phyloP scores from a whole-genome alignment of 75 land plant species.

The Cunninghamia lanceolata region DNA sequence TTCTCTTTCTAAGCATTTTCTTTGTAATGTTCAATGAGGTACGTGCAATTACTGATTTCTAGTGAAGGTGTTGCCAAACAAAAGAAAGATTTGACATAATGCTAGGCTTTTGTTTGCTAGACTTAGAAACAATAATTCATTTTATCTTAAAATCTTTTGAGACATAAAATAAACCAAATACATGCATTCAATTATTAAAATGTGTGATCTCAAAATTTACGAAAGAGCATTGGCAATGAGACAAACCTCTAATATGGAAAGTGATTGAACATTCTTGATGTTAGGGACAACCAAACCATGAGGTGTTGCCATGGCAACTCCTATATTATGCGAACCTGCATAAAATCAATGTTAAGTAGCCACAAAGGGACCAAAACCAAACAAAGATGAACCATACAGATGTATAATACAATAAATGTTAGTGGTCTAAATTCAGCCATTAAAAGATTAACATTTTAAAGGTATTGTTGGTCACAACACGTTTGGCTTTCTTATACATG shows the following conservation, averaged over 20 bases:
- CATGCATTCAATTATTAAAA: neutral
- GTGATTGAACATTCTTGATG: constrained; percentile 88
- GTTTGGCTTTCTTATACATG: neutral
- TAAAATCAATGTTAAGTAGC: neutral
- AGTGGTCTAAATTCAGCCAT: neutral
- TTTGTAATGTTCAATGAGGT: neutral
- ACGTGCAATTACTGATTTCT: neutral
- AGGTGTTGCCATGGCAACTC: constrained; percentile 93
- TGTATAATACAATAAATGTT: neutral
- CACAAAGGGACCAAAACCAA: constrained; percentile 1
- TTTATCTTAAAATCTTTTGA: neutral
- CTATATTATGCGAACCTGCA: constrained; percentile 90
- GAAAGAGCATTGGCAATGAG: neutral
- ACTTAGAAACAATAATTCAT: neutral
- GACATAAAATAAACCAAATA: neutral
- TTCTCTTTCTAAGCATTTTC: neutral
- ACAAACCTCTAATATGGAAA: constrained; percentile 83
- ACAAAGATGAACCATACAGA: neutral
- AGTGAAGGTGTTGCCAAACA: neutral
- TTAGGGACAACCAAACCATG: constrained; percentile 94
- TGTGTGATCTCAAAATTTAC: neutral
- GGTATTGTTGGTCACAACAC: neutral
- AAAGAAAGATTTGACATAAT: neutral
- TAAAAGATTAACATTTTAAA: neutral
- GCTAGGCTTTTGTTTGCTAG: neutral